Base-by-base conservation (phyloP, 208 protist species). In the Trypanosoma boissoni region DNA sequence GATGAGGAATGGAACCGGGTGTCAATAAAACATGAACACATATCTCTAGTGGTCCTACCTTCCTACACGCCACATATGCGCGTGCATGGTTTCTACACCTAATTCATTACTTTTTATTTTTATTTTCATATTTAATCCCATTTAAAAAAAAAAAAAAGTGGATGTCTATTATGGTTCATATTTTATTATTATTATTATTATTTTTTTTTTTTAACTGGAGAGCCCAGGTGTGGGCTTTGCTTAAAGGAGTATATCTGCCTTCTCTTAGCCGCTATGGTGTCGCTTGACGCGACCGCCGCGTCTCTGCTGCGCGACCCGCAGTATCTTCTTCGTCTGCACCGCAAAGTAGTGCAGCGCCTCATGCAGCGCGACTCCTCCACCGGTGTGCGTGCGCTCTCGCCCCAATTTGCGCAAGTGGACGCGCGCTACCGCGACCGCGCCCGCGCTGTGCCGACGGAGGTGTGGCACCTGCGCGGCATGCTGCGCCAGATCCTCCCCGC, bases 401-500 rank as follows among this genome's bases (percentile, higher is more conserved):
- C 43, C 12, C 12, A 58, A 12, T 78, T 78, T 66, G 49, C 31
- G 20, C 10, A 60, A n/a, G 48, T 67, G 16, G 72, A 78, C 45
- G 24, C 55, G 8, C 63, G 50, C 42, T 70, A 69, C 55, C 58
- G 64, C 37, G 51, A 43, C 29, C 60, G 43, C 37, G 41, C 26
- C 6, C 44, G 37, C 32, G 54, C 57, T 24, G 48, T 57, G 45
- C 36, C 43, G 29, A 57, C 51, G 5, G 55, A 71, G 45, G 21
- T 53, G 26, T 51, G 63, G 67, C 42, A 31, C 54, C 31, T 60
- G 32, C 48, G 48, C 37, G 53, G 54, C 7, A 48, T 62, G 3
- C 31, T 80, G 41, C 65, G 68, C 9, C 75, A 82, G 24, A 75
- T 83, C 16, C 78, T 93, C 23, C 75, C 86, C 0, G 28, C 51